A percentile compares a stretch with the other conserved stretches of the same genome.
Evolutionary conservation across 2,329 filamentous ascomycete species (phyloP).

Genomic region (Dryadomyces quercus-mongolicae): DNA sequence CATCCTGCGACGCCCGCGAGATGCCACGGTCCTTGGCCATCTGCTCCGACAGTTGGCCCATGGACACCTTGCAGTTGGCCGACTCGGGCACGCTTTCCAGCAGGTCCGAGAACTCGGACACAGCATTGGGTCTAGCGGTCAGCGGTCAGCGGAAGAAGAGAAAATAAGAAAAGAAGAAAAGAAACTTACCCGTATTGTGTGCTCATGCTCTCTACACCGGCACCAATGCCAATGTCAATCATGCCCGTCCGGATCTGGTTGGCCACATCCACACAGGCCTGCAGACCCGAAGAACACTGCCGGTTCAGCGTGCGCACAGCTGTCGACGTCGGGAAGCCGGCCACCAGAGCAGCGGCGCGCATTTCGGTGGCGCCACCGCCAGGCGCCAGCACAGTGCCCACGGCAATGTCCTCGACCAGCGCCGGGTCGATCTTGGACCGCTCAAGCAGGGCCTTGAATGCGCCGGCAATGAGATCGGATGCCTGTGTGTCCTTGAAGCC

Average conservation of each 20-base stretch:
- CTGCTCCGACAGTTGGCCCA: slow-evolving; percentile 86
- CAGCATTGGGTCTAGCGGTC: slow-evolving; percentile 55
- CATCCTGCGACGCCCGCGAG: slow-evolving; percentile 63
- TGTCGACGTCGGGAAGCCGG: slow-evolving; percentile 76
- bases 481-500: slow-evolving; percentile 90
- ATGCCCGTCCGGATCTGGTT: slow-evolving; percentile 85
- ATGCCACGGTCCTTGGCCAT: slow-evolving; percentile 84
- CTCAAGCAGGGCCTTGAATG: slow-evolving; percentile 68
- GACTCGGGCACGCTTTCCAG: slow-evolving; percentile 71
- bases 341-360: slow-evolving; percentile 79
- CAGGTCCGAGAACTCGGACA: slow-evolving; percentile 83
- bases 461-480: slow-evolving; percentile 73
- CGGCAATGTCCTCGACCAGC: slow-evolving; percentile 83
- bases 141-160: too few species aligned
- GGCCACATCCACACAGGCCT: slow-evolving; percentile 87
- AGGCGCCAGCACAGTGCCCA: slow-evolving; percentile 82
- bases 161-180: not conserved
- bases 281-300: slow-evolving; percentile 86
- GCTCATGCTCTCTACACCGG: slow-evolving; percentile 95
- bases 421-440: slow-evolving; percentile 81
- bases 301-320: slow-evolving; percentile 85
- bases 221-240: slow-evolving; percentile 91
- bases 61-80: slow-evolving; percentile 94
- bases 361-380: slow-evolving; percentile 95
- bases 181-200: slow-evolving; percentile 67